phyloP scores from a whole-genome alignment of 805 yeast species.

The Wilhelminamyces savonicus region DNA sequence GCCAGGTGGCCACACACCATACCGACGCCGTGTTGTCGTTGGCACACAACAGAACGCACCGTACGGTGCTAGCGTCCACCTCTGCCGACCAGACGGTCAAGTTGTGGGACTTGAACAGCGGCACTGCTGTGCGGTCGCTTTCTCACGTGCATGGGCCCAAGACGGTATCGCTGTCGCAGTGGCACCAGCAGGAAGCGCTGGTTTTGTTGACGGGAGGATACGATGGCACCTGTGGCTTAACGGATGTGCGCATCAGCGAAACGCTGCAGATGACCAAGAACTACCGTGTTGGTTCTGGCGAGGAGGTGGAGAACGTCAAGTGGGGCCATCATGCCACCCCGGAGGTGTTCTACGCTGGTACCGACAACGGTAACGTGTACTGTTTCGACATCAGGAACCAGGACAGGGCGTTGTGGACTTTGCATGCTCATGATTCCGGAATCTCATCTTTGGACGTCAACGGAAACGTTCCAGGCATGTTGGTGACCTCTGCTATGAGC shows the following conservation, averaged over 20 bases:
- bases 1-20: constrained; percentile 69
- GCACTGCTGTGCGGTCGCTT: constrained; percentile 74
- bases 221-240: constrained; percentile 73
- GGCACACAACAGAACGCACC: constrained; percentile 72
- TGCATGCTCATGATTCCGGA: constrained; percentile 96
- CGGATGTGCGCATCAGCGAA: constrained; percentile 76
- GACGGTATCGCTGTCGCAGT: constrained; percentile 77
- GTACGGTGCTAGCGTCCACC: constrained; percentile 85
- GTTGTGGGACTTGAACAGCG: constrained; percentile 83
- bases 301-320: constrained; percentile 77
- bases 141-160: constrained; percentile 66
- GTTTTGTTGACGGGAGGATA: constrained; percentile 88
- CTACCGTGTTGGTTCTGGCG: constrained; percentile 57
- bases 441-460: constrained; percentile 77
- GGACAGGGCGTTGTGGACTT: constrained; percentile 79
- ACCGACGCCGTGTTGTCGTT: constrained; percentile 90
- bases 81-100: constrained; percentile 94
- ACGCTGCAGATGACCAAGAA: constrained; percentile 53
- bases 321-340: constrained; percentile 54
- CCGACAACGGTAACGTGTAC: constrained; percentile 85
- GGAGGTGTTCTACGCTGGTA: constrained; percentile 71
- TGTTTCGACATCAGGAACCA: constrained; percentile 77
- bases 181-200: constrained; percentile 68
- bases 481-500: constrained; percentile 86
- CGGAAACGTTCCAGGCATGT: constrained; percentile 57